Conservation (phyloP, 2,329 filamentous ascomycete species). For the Fusarium neocosmosporiellum region DNA sequence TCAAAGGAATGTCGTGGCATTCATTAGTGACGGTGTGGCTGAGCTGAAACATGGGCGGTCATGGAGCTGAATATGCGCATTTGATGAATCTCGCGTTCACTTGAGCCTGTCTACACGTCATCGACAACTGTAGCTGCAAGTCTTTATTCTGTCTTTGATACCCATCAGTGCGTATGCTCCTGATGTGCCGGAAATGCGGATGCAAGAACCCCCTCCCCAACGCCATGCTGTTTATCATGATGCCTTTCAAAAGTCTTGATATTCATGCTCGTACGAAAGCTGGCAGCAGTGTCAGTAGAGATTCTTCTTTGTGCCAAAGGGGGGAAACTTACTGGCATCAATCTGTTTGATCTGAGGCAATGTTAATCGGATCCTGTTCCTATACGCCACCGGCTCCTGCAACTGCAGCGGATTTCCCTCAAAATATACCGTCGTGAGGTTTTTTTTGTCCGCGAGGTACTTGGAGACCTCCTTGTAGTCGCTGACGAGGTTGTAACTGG, state of each 20-base stretch:
- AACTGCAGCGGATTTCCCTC: constrained; percentile 93
- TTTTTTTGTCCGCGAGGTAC: constrained; percentile 80
- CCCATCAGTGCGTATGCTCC: constrained; percentile 10
- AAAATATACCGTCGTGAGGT: constrained; percentile 91
- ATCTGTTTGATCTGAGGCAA: constrained; percentile 92
- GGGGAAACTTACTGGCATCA: constrained; percentile 85
- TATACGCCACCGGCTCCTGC: constrained; percentile 82
- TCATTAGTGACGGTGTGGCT: background rate
- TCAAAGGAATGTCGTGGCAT: background rate
- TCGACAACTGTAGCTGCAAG: constrained; percentile 8
- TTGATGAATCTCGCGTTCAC: background rate
- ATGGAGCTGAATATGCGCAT: background rate
- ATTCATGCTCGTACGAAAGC: constrained; percentile 48
- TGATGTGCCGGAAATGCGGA: constrained; percentile 23
- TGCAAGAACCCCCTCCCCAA: constrained; percentile 29
- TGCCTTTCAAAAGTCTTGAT: constrained; percentile 4
- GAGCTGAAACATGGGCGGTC: background rate
- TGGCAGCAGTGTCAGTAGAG: constrained; percentile 23
- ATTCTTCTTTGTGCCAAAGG: background rate
- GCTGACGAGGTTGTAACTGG: constrained; percentile 83
- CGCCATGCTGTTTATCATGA: constrained; percentile 40
- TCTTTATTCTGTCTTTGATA: constrained; percentile 13
- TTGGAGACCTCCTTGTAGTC: constrained; percentile 87
- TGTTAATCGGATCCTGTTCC: constrained; percentile 91
- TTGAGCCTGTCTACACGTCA: background rate